Conservation (phyloP, 805 yeast species). For the Yarrowia osloensis region DNA sequence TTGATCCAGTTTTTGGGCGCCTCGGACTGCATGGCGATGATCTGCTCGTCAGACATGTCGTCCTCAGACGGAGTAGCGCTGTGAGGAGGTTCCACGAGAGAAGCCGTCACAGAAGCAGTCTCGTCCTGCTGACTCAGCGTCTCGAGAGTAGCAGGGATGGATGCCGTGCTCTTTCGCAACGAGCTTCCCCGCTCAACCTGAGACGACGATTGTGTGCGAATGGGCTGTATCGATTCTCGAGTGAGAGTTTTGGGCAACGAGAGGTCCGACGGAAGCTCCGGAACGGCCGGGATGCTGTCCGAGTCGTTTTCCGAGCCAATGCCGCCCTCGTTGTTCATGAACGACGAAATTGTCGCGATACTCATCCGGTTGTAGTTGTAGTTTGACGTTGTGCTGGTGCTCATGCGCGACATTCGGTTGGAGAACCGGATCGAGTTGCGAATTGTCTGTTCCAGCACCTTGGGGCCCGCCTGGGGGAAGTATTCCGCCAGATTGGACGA, state of each 20-base stretch:
- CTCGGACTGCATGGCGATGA: conserved; percentile 22
- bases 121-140: conserved; percentile 6
- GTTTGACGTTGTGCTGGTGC: conserved; percentile 34
- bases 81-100: background rate
- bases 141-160: conserved; percentile 2
- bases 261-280: conserved; percentile 32
- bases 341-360: conserved; percentile 40
- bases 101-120: background rate
- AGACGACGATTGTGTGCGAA: conserved; percentile 15
- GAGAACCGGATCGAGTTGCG: conserved; percentile 83
- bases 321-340: conserved; percentile 34
- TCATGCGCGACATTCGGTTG: conserved; percentile 54
- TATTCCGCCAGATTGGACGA: conserved; percentile 86
- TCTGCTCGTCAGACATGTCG: conserved; percentile 17
- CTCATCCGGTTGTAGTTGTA: conserved; percentile 37
- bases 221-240: conserved; percentile 13
- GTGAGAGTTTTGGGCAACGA: conserved; percentile 1
- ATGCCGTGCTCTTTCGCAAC: background rate
- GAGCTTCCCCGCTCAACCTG: conserved; percentile 3
- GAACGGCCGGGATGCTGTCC: conserved; percentile 36
- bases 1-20: conserved; percentile 81
- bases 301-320: conserved; percentile 32
- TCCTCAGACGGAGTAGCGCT: conserved; percentile 12
- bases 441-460: conserved; percentile 74
- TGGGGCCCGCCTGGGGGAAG: conserved; percentile 79